Conservation (phyloP, 1,139 yeast species). For the Magnusiomyces paraingens region DNA sequence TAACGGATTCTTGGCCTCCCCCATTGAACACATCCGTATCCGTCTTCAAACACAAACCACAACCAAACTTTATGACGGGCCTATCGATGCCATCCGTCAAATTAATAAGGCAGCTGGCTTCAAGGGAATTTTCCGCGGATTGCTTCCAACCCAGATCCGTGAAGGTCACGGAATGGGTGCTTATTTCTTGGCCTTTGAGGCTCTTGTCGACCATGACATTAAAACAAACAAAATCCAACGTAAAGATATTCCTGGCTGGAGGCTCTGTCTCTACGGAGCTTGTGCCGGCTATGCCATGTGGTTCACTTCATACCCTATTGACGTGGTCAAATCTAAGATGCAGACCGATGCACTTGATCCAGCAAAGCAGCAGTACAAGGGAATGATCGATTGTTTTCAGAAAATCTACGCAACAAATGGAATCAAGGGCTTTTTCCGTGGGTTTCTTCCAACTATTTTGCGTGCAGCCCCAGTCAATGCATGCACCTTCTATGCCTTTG, state of each 20-base stretch:
- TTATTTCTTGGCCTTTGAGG: constrained; percentile 85
- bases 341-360: constrained; percentile 72
- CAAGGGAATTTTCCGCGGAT: constrained; percentile 67
- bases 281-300: constrained; percentile 82
- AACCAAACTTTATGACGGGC: constrained; percentile 56
- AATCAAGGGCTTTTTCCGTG: constrained; percentile 71
- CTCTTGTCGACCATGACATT: constrained; percentile 63
- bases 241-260: constrained; percentile 75
- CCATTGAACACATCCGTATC: constrained; percentile 90
- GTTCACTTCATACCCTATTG: constrained; percentile 76
- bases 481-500: constrained; percentile 90
- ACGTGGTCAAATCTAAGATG: constrained; percentile 75
- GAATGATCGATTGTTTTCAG: constrained; percentile 49
- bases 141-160: constrained; percentile 71
- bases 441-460: constrained; percentile 80
- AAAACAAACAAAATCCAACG: constrained; percentile 41
- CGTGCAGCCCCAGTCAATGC: constrained; percentile 98
- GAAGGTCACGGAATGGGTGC: constrained; percentile 86
- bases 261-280: constrained; percentile 76
- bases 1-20: constrained; percentile 79
- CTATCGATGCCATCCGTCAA: constrained; percentile 67
- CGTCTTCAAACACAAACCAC: constrained; percentile 77
- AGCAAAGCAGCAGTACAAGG: constrained; percentile 39
- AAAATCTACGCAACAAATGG: constrained; percentile 54
- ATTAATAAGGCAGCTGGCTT: constrained; percentile 49